Conservation (phyloP, 148 eudicot genomes). For the Fagopyrum tataricum region DNA sequence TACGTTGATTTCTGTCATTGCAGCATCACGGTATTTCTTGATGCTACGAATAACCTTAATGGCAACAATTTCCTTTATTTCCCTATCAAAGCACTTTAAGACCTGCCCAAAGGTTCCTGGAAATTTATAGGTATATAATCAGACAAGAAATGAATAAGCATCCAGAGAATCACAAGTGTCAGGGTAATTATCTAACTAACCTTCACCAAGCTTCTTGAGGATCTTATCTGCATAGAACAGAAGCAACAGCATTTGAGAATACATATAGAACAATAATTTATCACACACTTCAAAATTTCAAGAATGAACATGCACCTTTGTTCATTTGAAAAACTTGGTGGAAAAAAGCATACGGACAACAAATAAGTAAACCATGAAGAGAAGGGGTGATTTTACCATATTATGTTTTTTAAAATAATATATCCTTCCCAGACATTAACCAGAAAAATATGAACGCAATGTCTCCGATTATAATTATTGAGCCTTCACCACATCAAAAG, state of each 20-base stretch:
- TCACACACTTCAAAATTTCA: neutral
- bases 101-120: constrained; percentile 81
- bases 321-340: constrained; percentile 3
- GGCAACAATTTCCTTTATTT: constrained; percentile 53
- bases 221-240: constrained; percentile 56
- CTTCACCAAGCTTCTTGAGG: constrained; percentile 75
- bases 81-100: constrained; percentile 72
- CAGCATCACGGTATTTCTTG: constrained; percentile 94
- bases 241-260: constrained; percentile 5
- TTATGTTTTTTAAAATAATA: neutral
- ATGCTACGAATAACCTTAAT: constrained; percentile 75
- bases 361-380: neutral
- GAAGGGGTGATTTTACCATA: neutral
- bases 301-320: neutral
- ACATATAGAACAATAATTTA: neutral
- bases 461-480: neutral
- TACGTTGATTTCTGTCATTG: constrained; percentile 82
- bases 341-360: neutral
- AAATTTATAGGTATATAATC: constrained; percentile 13
- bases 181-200: constrained; percentile 20
- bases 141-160: neutral
- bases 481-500: constrained; percentile 18
- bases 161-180: neutral
- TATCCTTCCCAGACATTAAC: neutral
- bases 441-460: neutral